A percentile compares a stretch with the other conserved stretches of the same genome.
These are phyloP conservation scores for Aureobasidium sp. DNA, from an alignment of 2,329 filamentous ascomycete species.

Conservation along the genomic window DNA sequence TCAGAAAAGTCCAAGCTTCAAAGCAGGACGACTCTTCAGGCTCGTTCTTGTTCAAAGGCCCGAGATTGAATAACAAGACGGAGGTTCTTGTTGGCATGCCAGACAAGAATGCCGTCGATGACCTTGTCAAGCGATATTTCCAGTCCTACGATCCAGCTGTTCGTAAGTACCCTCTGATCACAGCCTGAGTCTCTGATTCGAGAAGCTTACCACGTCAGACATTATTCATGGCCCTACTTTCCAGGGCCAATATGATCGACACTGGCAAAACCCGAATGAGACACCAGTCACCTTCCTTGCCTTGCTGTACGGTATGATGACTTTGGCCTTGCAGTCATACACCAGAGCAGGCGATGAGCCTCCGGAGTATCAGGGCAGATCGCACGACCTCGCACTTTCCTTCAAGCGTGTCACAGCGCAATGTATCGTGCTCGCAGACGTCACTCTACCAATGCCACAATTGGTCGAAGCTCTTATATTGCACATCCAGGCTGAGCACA, in stretches of 20 bases:
- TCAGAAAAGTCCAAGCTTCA: conserved; percentile 65
- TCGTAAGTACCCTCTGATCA: conserved; percentile 37
- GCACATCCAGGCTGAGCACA: conserved; percentile 70
- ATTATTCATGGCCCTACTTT: conserved; percentile 67
- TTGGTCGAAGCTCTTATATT: conserved; percentile 73
- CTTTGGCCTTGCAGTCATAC: conserved; percentile 71
- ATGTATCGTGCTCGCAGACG: conserved; percentile 68
- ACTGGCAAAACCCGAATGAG: conserved; percentile 67
- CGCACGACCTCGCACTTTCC: conserved; percentile 41
- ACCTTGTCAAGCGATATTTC: conserved; percentile 83
- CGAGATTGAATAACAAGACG: conserved; percentile 59
- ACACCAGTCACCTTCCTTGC: conserved; percentile 73
- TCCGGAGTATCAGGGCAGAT: conserved; percentile 65
- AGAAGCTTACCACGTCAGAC: conserved; percentile 21
- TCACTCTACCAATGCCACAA: conserved; percentile 65
- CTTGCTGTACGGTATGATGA: conserved; percentile 68
- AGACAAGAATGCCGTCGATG: conserved; percentile 72
- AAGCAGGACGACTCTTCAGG: conserved; percentile 60
- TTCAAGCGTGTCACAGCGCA: conserved; percentile 70
- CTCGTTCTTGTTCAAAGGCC: conserved; percentile 70
- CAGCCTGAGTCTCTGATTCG: background rate
- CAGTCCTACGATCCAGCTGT: conserved; percentile 65
- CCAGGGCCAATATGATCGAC: conserved; percentile 59
- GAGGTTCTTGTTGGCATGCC: conserved; percentile 78
- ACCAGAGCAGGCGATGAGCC: conserved; percentile 74